Evolutionary conservation across 2,329 filamentous ascomycete species (phyloP), one percentile per base, ranked within the genome.

Genomic region (Fusarium sp.): DNA sequence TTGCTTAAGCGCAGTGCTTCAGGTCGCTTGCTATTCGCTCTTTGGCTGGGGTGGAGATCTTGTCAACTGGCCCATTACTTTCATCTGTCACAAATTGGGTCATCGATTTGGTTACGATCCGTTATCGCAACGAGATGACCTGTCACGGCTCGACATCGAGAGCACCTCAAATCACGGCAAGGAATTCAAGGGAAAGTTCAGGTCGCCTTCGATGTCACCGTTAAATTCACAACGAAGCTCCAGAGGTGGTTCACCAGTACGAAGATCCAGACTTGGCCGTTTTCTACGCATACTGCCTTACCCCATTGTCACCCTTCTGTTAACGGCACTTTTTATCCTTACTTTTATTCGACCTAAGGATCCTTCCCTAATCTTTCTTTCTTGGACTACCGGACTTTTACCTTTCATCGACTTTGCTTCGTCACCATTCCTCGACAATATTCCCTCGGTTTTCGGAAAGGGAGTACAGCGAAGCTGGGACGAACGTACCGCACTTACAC

Each of bases 341-440:
- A 63, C 68, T 6, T 22, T 71, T 3, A 46, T 75, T 10, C 76
- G 80, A 14, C 80, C 80, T 0, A 54, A 70, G 10, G 76, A 80
- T 7, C 72, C 71, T 29, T 78, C 79, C 1, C 55, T 81, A 12
- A 73, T 72, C 11, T 81, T 80, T 59, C 72, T 82, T 56, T 82
- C 80, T 0, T 82, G 80, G 80, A 81, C 80, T 1, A 62, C 77
- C 1, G 72, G 73, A 1, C 58, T 81, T 4, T 58, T 81, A 4
- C 80, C 80, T 1, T 79, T 81, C 47, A 71, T 81, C 41, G 80
- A 82, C 67, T 77, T 81, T 8, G 56, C 76, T 18, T 76, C 78
- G 1, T 76, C 77, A 1, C 77, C 77, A 0, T 73, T 61, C 8
- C 71, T 82, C 3, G 55, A 68, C 2, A 72, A 63, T 27, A 59